Evolutionary conservation across 1,284 basidiomycete species (phyloP).

Genomic region (Sanghuangporus sanghuang): DNA sequence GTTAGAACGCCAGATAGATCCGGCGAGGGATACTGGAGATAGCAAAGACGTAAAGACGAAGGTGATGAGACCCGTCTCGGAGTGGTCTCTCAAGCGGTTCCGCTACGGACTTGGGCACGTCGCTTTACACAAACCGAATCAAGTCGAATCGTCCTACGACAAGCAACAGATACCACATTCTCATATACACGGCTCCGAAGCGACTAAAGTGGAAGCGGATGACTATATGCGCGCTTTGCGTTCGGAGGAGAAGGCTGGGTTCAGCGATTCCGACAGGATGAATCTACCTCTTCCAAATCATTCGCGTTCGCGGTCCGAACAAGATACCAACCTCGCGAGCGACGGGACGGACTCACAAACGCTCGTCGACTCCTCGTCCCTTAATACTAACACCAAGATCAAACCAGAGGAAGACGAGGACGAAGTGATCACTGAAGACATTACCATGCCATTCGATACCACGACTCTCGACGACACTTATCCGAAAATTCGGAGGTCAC

Average conservation of each 20-base stretch:
- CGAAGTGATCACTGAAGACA: not conserved
- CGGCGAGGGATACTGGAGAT: not conserved
- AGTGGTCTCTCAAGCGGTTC: constrained; percentile 13
- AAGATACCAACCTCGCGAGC: not conserved
- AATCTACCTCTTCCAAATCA: not conserved
- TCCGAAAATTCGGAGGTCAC: not conserved
- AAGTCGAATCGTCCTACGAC: no score
- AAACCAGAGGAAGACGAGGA: not conserved
- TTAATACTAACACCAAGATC: no score
- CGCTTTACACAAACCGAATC: not conserved
- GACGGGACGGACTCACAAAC: not conserved
- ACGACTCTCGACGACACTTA: not conserved
- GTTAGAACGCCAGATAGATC: not conserved
- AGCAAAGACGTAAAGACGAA: not conserved
- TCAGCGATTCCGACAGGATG: not conserved
- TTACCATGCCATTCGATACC: not conserved
- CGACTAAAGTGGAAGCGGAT: not conserved
- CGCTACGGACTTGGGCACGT: not conserved
- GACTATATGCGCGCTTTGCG: not conserved
- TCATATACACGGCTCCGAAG: not conserved
- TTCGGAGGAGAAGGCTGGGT: not conserved
- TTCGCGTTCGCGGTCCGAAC: no score
- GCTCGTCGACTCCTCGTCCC: not conserved
- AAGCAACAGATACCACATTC: not conserved
- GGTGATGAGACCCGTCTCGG: not conserved